Conservation (phyloP, 257 asterid genomes). For the Jacaranda copaia region DNA sequence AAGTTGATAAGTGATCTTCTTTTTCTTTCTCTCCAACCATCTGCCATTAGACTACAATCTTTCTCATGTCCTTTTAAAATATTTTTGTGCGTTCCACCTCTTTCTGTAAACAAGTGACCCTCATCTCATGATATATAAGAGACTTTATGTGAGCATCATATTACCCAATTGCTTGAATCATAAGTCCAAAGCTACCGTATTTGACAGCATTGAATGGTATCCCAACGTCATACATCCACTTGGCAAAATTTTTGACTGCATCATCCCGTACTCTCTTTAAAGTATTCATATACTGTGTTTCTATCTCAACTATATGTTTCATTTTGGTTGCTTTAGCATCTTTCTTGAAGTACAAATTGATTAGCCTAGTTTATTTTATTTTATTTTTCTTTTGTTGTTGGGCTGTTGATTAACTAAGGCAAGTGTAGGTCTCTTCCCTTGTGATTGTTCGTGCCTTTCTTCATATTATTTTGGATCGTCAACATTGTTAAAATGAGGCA, state of each 20-base stretch:
- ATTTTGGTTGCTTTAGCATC: background rate
- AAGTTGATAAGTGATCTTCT: background rate
- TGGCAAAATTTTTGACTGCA: background rate
- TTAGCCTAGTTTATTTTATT: background rate
- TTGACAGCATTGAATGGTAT: conserved; percentile 11
- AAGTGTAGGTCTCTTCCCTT: too few relatives aligned
- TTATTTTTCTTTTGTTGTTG: too few relatives aligned
- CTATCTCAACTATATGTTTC: background rate
- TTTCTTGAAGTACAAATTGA: background rate
- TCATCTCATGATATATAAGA: background rate
- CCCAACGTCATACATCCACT: background rate
- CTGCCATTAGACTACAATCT: background rate
- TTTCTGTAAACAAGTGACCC: background rate
- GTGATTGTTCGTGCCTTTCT: too few relatives aligned
- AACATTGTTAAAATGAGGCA: too few relatives aligned
- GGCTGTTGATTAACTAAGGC: too few relatives aligned
- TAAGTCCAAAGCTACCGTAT: background rate
- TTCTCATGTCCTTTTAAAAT: background rate
- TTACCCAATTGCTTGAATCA: too few relatives aligned
- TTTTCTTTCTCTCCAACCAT: conserved; percentile 1
- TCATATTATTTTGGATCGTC: too few relatives aligned
- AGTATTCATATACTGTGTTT: background rate
- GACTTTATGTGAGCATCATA: background rate
- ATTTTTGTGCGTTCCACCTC: too few relatives aligned
- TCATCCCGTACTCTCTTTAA: background rate